Conservation (phyloP, 108 stramenopile species). For the Nitzschia sp. region DNA sequence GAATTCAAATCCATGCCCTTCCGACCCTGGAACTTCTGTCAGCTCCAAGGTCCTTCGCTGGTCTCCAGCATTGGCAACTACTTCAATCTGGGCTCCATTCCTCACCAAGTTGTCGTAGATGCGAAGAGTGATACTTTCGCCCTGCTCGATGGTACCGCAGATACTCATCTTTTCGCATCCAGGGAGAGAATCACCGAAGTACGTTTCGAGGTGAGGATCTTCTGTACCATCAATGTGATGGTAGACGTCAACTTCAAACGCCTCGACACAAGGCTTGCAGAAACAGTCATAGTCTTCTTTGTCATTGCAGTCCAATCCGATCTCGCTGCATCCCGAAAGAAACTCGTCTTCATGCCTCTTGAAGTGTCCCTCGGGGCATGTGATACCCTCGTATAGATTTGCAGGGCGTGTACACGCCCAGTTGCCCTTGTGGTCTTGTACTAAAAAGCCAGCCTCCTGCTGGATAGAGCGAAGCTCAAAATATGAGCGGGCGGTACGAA, state of each 20-base stretch:
- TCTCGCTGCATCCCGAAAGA: background rate
- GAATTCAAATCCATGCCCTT: no score
- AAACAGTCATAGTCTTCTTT: slow-evolving; percentile 19
- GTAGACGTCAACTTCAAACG: slow-evolving; percentile 37
- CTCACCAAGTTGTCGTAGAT: no score
- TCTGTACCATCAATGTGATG: no score
- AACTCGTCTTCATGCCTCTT: background rate
- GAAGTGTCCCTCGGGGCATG: slow-evolving; percentile 24
- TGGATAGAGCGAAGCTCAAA: slow-evolving; percentile 36
- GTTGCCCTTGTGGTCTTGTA: background rate
- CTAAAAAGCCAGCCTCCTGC: slow-evolving; percentile 26
- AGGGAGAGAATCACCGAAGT: background rate
- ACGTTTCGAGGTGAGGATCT: no score
- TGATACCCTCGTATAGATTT: slow-evolving; percentile 34
- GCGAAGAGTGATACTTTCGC: no score
- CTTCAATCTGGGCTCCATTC: no score
- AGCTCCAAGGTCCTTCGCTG: no score
- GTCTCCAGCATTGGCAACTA: no score
- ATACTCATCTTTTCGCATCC: no score
- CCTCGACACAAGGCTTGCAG: slow-evolving; percentile 33
- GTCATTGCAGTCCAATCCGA: slow-evolving; percentile 2
- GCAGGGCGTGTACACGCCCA: slow-evolving; percentile 22
- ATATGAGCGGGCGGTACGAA: slow-evolving; percentile 29
- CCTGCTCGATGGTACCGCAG: no score
- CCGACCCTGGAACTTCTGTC: no score